phyloP scores from a whole-genome alignment of 202 grass and related monocot genomes.

The Schoenoplectus triqueter region DNA sequence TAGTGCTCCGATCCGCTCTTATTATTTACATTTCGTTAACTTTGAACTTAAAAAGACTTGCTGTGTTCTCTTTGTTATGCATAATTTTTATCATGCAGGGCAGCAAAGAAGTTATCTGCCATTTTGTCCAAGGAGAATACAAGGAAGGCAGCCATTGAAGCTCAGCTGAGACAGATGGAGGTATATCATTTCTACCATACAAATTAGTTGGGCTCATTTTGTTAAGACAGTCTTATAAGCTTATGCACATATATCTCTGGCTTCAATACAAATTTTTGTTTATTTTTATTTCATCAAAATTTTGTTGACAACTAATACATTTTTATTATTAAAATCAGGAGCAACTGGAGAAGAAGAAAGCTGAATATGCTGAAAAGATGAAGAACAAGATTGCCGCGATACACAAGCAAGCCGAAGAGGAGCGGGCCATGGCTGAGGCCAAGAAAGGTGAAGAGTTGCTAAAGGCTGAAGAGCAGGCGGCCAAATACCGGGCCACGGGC shows the following conservation, averaged over 20 bases:
- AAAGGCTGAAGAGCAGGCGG: constrained; percentile 78
- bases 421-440: constrained; percentile 79
- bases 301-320: neutral
- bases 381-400: constrained; percentile 77
- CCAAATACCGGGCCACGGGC: constrained; percentile 82
- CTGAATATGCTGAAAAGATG: constrained; percentile 89
- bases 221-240: neutral
- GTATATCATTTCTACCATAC: constrained; percentile 41
- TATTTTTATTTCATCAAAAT: constrained; percentile 15
- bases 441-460: constrained; percentile 65
- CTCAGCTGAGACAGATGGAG: constrained; percentile 80
- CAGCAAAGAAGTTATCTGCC: constrained; percentile 35
- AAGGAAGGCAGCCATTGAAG: constrained; percentile 82
- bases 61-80: neutral
- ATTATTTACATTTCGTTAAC: neutral
- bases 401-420: constrained; percentile 91
- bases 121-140: constrained; percentile 90
- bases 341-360: constrained; percentile 89
- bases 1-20: constrained; percentile 20
- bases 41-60: constrained; percentile 5
- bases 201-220: neutral
- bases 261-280: neutral
- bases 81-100: constrained; percentile 33
- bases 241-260: neutral
- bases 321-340: constrained; percentile 52